Evolutionary conservation across 2,329 filamentous ascomycete genomes (phyloP).

Genomic region (Fusarium humuli): DNA sequence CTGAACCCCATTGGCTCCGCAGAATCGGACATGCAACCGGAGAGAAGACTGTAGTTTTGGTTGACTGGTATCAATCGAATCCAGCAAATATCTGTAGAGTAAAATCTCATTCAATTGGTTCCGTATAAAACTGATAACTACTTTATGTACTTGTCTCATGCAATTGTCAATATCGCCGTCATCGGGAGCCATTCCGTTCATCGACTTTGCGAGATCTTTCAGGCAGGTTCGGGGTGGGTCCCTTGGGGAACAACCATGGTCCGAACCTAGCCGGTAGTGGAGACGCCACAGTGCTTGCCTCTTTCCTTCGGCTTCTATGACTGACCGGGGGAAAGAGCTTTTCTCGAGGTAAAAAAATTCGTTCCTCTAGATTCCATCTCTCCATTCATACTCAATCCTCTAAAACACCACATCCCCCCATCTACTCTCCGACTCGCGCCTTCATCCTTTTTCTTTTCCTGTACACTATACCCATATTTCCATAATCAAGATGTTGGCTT

Average conservation of each 20-base stretch:
- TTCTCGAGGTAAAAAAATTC: conserved; percentile 54
- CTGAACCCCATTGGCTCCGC: conserved; percentile 28
- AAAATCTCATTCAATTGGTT: background rate
- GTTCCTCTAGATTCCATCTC: conserved; percentile 47
- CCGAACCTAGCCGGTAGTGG: conserved; percentile 48
- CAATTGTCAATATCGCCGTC: background rate
- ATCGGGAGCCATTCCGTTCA: conserved; percentile 18
- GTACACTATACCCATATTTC: conserved; percentile 51
- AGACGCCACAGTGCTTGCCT: conserved; percentile 48
- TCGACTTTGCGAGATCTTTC: conserved; percentile 12
- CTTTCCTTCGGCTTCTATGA: conserved; percentile 60
- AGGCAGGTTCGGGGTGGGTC: conserved; percentile 35
- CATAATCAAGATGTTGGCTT: conserved; percentile 74
- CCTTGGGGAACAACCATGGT: conserved; percentile 46
- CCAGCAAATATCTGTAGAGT: background rate
- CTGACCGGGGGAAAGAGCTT: conserved; percentile 48
- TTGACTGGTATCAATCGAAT: background rate
- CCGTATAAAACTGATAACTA: background rate
- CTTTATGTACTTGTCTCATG: background rate
- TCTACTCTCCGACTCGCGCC: conserved; percentile 50
- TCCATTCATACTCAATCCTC: conserved; percentile 41
- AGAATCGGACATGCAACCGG: conserved; percentile 9
- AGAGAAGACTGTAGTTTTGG: background rate
- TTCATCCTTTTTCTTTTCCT: conserved; percentile 50
- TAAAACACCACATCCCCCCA: conserved; percentile 48